Evolutionary conservation across 306 rosid genomes (phyloP).

Genomic region (Prunus armeniaca): DNA sequence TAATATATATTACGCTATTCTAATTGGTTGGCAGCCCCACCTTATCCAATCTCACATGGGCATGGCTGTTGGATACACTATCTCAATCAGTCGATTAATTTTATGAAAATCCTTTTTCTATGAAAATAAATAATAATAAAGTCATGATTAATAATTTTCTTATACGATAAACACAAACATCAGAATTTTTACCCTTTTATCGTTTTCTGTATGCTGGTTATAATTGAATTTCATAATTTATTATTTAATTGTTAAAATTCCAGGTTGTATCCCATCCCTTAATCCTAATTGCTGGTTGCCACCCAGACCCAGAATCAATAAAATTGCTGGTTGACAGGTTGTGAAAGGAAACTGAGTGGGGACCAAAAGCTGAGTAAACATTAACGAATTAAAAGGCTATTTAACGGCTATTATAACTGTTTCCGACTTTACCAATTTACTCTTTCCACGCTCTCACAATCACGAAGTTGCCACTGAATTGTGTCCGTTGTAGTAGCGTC

Average conservation of each 20-base stretch:
- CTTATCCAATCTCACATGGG: constrained; percentile 8
- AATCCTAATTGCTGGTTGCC: background rate
- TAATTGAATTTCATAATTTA: too few species aligned
- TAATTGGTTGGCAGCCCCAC: background rate
- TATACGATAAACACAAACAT: too few species aligned
- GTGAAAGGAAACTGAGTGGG: background rate
- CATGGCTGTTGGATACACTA: background rate
- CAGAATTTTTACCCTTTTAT: background rate
- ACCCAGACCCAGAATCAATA: background rate
- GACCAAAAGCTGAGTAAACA: background rate
- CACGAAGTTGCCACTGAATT: background rate
- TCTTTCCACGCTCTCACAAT: background rate
- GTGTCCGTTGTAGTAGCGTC: background rate
- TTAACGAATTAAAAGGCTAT: background rate
- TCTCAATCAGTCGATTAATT: background rate
- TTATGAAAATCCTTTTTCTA: background rate
- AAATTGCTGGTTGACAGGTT: background rate
- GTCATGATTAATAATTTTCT: too few species aligned
- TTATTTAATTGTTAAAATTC: background rate
- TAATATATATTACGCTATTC: too few species aligned
- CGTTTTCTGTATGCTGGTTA: too few species aligned
- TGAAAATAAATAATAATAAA: background rate
- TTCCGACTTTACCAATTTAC: background rate
- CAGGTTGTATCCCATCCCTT: constrained; percentile 16
- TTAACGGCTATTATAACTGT: constrained; percentile 20